Evolutionary conservation across 2,329 filamentous ascomycete genomes (phyloP), one percentile per base, ranked within the genome.

Genomic region (Botrytis paeoniae): DNA sequence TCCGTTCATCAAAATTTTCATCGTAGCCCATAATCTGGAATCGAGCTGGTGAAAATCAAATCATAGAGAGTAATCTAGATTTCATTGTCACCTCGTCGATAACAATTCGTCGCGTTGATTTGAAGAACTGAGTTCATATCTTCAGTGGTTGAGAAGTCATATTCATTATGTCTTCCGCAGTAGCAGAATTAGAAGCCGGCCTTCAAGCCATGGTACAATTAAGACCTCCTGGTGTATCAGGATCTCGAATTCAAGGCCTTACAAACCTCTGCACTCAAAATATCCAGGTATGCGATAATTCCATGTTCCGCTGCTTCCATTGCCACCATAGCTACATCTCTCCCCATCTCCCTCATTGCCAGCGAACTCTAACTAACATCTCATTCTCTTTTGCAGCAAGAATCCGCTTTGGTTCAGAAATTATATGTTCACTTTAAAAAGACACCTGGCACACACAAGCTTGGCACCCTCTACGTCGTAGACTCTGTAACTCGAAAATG

Each of bases 391-490:
- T 62, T 70, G 51, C n/a, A 59, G 35, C 75, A 98, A 96, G 95
- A 98, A 85, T 96, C 94, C 71, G 91, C 95, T 79, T 90, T 99
- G 81, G 93, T 98, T 79, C 94, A 97, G 83, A 98, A 97, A 83
- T 92, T 99, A 81, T 97, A 93, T 85, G 97, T 95, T 77, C 95
- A 98, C 81, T 97, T 98, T 88, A 97, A 97, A 84, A 97, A 96
- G 84, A 92, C 95, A 78, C 93, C 94, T 74, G 90, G 90, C 82
- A 97, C 94, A 82, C 95, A 99, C 89, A 99, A 99, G 85, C 89
- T 99, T 83, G 96, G 96, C 85, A 95, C 98, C 81, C 91, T 99
- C 85, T 99, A 99, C 91, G 95, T 98, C 85, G 93, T 99, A 95
- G 96, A 99, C 88, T 97, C 95, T 87, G 95, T 99, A 89, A 95